phyloP scores from a whole-genome alignment of 176 grass and related monocot genomes.

The Areca catechu region DNA sequence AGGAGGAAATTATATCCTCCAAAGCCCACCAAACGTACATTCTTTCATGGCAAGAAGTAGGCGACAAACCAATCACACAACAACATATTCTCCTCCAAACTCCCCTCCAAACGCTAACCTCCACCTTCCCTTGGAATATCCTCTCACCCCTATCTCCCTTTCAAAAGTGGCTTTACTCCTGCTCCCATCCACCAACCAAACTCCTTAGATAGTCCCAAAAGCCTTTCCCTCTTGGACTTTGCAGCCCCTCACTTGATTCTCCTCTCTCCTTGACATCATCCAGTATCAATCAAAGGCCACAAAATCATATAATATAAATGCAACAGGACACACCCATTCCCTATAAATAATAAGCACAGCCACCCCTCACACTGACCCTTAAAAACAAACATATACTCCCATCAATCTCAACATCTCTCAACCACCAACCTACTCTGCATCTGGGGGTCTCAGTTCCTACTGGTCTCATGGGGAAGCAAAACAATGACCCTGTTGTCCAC shows the following conservation, averaged over 20 bases:
- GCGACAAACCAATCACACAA: constrained; percentile 58
- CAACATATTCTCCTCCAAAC: constrained; percentile 40
- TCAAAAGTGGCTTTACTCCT: constrained; percentile 47
- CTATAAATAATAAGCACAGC: constrained; percentile 43
- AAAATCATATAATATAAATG: constrained; percentile 62
- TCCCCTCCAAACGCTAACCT: constrained; percentile 56
- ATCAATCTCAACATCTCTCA: constrained; percentile 23
- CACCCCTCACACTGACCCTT: constrained; percentile 9
- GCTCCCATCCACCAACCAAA: constrained; percentile 39
- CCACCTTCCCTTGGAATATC: constrained; percentile 58
- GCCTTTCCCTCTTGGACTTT: constrained; percentile 57
- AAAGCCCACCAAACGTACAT: too few species aligned
- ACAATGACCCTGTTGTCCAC: constrained; percentile 39
- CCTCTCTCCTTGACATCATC: constrained; percentile 30
- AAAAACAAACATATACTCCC: constrained; percentile 17
- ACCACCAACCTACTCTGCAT: constrained; percentile 13
- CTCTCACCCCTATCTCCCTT: constrained; percentile 47
- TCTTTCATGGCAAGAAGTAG: constrained; percentile 36
- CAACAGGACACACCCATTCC: constrained; percentile 41
- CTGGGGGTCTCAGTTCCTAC: not conserved
- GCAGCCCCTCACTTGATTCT: constrained; percentile 59
- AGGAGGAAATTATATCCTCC: not conserved
- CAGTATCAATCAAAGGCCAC: constrained; percentile 55
- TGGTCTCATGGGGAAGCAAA: constrained; percentile 46
- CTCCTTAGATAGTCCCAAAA: constrained; percentile 16